A percentile compares a stretch with the other conserved stretches of the same genome.
These are phyloP conservation scores for Hawksworthiomyces lignivorus DNA, from an alignment of 2,329 filamentous ascomycete genomes.

Conservation along the genomic window DNA sequence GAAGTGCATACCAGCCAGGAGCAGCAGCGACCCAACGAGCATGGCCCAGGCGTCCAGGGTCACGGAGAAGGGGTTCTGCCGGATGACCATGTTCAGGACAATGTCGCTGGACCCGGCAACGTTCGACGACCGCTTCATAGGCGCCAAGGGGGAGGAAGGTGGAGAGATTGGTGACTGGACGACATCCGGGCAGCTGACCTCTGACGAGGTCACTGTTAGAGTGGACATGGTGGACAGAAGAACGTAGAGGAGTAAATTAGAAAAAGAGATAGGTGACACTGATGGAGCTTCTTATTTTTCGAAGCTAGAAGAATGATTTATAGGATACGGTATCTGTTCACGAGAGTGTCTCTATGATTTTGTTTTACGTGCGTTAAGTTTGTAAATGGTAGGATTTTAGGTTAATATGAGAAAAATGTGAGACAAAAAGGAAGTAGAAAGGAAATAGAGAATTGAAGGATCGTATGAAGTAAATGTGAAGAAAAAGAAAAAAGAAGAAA, in stretches of 20 bases:
- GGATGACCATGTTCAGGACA: constrained; percentile 35
- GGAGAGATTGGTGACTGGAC: too few species aligned
- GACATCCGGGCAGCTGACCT: neutral
- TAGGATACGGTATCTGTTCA: too few species aligned
- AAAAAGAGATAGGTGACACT: neutral
- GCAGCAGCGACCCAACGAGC: constrained; percentile 33
- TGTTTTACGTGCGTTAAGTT: neutral
- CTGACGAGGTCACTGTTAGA: constrained; percentile 9
- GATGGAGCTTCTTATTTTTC: too few species aligned
- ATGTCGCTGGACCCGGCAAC: constrained; percentile 11
- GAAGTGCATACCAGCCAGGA: constrained; percentile 46
- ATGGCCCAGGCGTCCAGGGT: constrained; percentile 45
- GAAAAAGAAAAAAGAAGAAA: neutral
- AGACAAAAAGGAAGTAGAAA: neutral
- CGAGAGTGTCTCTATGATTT: too few species aligned
- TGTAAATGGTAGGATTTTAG: neutral
- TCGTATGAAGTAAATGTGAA: neutral
- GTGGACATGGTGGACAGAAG: constrained; percentile 5
- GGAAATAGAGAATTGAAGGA: too few species aligned
- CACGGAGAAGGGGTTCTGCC: constrained; percentile 43
- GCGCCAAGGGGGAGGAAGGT: neutral
- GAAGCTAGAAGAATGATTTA: too few species aligned
- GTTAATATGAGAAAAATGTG: neutral
- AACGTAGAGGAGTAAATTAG: neutral
- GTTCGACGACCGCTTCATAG: constrained; percentile 6